Evolutionary conservation across 2,329 filamentous ascomycete species (phyloP).

Genomic region (Fusarium sp.): DNA sequence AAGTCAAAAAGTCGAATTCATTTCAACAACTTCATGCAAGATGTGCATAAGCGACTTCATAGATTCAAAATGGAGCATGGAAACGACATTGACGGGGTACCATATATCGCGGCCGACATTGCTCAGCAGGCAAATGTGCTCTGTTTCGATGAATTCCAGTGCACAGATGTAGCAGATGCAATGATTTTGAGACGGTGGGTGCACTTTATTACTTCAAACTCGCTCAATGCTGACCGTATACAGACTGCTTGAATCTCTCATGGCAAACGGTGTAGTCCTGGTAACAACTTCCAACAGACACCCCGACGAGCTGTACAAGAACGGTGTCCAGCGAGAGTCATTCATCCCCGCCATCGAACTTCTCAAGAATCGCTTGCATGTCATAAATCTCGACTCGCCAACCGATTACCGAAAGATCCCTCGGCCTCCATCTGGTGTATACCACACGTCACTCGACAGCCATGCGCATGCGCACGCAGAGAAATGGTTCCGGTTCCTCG

Average conservation of each 20-base stretch:
- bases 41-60: conserved; percentile 91
- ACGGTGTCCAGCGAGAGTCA: conserved; percentile 94
- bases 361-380: conserved; percentile 82
- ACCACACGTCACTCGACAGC: conserved; percentile 86
- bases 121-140: conserved; percentile 85
- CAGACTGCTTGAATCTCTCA: conserved; percentile 85
- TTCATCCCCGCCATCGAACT: conserved; percentile 96
- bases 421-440: conserved; percentile 90
- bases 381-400: conserved; percentile 93
- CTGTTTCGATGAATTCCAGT: conserved; percentile 99
- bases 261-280: conserved; percentile 96
- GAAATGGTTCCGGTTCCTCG: conserved; percentile 95
- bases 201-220: background rate
- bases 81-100: conserved; percentile 88
- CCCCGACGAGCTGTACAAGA: conserved; percentile 95
- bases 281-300: conserved; percentile 98
- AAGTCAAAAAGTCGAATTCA: conserved; percentile 90
- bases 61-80: conserved; percentile 89
- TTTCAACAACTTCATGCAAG: conserved; percentile 99
- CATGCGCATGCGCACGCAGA: conserved; percentile 84
- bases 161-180: conserved; percentile 96
- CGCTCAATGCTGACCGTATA: conserved; percentile 19
- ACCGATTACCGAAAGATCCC: conserved; percentile 99
- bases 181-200: conserved; percentile 87
- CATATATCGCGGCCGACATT: conserved; percentile 94